Evolutionary conservation across 805 yeast genomes (phyloP).

Genomic region (Zygotorulaspora chibaensis): DNA sequence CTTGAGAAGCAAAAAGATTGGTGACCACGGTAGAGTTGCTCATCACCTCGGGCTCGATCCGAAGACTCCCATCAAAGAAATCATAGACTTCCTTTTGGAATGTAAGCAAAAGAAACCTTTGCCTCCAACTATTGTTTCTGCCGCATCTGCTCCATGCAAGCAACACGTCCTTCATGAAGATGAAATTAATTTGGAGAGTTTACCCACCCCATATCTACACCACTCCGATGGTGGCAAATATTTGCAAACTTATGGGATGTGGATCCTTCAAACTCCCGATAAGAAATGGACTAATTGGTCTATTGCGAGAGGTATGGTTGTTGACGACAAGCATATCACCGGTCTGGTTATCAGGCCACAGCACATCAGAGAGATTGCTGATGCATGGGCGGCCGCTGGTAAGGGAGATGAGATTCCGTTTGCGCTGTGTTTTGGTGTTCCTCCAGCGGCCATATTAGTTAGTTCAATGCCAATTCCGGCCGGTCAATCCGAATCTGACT

Average conservation of each 20-base stretch:
- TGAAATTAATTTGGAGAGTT: conserved; percentile 17
- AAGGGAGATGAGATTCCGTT: conserved; percentile 25
- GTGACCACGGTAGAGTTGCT: conserved; percentile 30
- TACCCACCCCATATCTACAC: conserved; percentile 27
- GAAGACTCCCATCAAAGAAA: conserved; percentile 23
- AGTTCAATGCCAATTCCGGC: conserved; percentile 27
- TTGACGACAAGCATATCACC: conserved; percentile 22
- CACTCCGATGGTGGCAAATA: conserved; percentile 28
- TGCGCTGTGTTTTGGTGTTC: conserved; percentile 30
- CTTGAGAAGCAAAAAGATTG: conserved; percentile 11
- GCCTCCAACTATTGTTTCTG: conserved; percentile 15
- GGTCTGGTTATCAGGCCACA: conserved; percentile 31
- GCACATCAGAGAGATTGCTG: conserved; percentile 27
- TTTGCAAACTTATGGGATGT: conserved; percentile 32
- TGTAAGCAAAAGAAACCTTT: conserved; percentile 16
- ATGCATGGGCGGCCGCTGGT: conserved; percentile 24
- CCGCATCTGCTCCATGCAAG: conserved; percentile 21
- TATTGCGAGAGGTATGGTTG: conserved; percentile 30
- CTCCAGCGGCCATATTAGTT: conserved; percentile 31
- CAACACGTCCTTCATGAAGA: conserved; percentile 20
- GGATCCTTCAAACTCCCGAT: conserved; percentile 28
- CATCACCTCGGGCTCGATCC: conserved; percentile 24
- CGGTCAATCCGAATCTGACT: conserved; percentile 20
- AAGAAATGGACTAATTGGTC: conserved; percentile 32
- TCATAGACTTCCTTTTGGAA: conserved; percentile 22